Evolutionary conservation across 1,284 basidiomycete species (phyloP).

Genomic region (Microbotryum scabiosae): DNA sequence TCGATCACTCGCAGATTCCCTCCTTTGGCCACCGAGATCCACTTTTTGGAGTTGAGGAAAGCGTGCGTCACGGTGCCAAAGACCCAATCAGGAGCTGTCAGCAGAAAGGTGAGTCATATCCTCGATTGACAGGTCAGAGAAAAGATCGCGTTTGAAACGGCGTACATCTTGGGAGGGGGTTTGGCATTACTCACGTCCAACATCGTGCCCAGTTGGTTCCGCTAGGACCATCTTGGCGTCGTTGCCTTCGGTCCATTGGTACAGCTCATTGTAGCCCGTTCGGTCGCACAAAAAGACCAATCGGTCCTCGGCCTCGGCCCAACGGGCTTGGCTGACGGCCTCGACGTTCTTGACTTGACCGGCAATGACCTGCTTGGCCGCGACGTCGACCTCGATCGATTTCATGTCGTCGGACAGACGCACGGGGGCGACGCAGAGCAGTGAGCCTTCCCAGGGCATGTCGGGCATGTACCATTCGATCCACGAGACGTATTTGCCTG

Average conservation of each 20-base stretch:
- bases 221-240: conserved; percentile 44
- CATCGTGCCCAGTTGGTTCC: conserved; percentile 48
- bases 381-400: neutral
- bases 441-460: conserved; percentile 70
- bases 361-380: conserved; percentile 13
- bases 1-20: conserved; percentile 40
- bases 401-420: neutral
- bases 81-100: conserved; percentile 49
- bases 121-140: neutral
- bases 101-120: conserved; percentile 41
- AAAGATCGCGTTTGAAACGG: neutral
- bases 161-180: neutral
- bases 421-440: conserved; percentile 48
- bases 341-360: conserved; percentile 25
- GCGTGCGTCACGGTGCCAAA: conserved; percentile 51
- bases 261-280: conserved; percentile 64
- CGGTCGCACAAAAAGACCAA: conserved; percentile 61
- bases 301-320: conserved; percentile 48
- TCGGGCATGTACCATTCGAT: conserved; percentile 61
- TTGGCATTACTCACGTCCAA: conserved; percentile 1
- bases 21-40: conserved; percentile 47
- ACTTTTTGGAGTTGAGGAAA: conserved; percentile 45
- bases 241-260: conserved; percentile 46
- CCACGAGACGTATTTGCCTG: conserved; percentile 50
- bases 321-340: conserved; percentile 43